phyloP scores from a whole-genome alignment of 208 protist species.

The Tritrichomonas musculus region DNA sequence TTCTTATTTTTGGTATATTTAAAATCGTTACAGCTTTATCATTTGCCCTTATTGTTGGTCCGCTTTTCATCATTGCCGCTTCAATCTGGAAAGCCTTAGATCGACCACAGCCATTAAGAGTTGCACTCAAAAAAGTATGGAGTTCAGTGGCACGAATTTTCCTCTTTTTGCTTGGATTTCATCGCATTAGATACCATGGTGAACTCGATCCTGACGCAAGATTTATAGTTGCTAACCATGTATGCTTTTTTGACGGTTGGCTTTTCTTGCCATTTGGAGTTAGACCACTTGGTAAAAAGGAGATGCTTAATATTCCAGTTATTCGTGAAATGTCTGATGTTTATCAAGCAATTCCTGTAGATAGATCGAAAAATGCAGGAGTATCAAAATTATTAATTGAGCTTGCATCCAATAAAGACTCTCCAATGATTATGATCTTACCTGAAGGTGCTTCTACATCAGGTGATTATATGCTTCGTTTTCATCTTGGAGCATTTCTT shows the following conservation, averaged over 20 bases:
- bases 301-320: background rate
- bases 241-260: background rate
- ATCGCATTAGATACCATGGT: background rate
- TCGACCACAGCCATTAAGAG: background rate
- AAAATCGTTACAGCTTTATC: background rate
- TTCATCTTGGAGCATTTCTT: background rate
- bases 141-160: background rate
- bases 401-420: background rate
- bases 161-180: background rate
- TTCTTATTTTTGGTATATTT: background rate
- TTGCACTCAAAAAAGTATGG: background rate
- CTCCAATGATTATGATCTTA: background rate
- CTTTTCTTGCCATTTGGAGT: background rate
- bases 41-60: background rate
- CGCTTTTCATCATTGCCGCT: background rate
- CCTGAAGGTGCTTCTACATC: slow-evolving; percentile 23
- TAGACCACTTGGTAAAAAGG: background rate
- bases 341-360: background rate
- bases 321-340: background rate
- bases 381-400: background rate
- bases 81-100: background rate
- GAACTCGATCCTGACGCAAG: background rate
- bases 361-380: background rate
- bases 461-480: slow-evolving; percentile 4
- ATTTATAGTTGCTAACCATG: background rate